A percentile compares a stretch with the other conserved stretches of the same genome.
Conservation (phyloP, 768 basidiomycete genomes). For the Suillus weaverae region DNA sequence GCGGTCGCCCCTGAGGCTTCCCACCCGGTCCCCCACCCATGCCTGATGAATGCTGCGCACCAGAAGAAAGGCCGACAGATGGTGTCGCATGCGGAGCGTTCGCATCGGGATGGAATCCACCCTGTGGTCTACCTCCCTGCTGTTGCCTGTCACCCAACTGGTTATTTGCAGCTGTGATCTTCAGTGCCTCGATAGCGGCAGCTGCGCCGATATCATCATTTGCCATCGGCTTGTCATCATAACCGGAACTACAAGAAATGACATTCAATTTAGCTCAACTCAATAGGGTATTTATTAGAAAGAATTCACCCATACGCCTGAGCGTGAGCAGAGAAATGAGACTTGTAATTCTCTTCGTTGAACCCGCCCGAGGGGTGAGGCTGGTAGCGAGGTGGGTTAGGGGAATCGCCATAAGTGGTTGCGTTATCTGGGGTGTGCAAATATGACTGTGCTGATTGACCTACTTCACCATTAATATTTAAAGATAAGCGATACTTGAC, state of each 20-base stretch:
- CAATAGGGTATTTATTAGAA: too few species aligned
- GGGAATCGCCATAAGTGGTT: slow-evolving; percentile 11
- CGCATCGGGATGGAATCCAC: slow-evolving; percentile 1
- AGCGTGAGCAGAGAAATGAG: slow-evolving; percentile 27
- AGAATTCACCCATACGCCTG: slow-evolving; percentile 33
- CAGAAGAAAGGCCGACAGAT: slow-evolving; percentile 20
- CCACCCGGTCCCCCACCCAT: slow-evolving; percentile 7
- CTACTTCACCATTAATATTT: slow-evolving; percentile 5
- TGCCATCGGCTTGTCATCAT: slow-evolving; percentile 25
- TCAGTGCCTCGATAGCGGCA: slow-evolving; percentile 32
- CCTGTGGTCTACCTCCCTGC: slow-evolving; percentile 4
- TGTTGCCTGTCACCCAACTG: not conserved
- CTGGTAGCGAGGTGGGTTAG: slow-evolving; percentile 16
- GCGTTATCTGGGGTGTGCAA: slow-evolving; percentile 19
- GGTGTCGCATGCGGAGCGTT: not conserved
- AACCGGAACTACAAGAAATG: not conserved
- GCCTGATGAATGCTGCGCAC: not conserved
- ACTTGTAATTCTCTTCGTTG: slow-evolving; percentile 16
- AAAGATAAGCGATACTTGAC: not conserved
- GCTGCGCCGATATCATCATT: slow-evolving; percentile 27
- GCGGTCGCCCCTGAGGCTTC: not conserved
- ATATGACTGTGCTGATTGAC: slow-evolving; percentile 21
- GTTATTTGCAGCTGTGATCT: slow-evolving; percentile 23
- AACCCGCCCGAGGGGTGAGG: slow-evolving; percentile 3
- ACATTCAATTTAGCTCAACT: not conserved